A percentile compares a stretch with the other conserved stretches of the same genome.
phyloP scores from a whole-genome alignment of 148 eudicot genomes.

The Silene latifolia region DNA sequence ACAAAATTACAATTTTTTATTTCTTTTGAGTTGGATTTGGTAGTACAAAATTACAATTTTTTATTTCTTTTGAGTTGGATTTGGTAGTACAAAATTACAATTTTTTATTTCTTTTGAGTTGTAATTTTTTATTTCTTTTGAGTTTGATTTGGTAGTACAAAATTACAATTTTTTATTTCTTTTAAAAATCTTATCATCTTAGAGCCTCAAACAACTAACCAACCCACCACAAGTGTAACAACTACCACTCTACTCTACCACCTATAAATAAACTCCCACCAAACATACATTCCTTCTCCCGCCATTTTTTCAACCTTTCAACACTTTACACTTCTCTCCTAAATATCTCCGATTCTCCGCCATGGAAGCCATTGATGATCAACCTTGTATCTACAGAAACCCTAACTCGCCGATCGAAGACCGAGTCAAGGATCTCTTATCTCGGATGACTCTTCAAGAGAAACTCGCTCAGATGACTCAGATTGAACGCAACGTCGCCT shows the following conservation, averaged over 20 bases:
- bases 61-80: no score
- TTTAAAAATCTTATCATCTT: neutral
- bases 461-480: constrained; percentile 95
- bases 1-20: no score
- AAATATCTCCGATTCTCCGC: neutral
- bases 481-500: constrained; percentile 63
- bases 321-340: neutral
- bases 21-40: no score
- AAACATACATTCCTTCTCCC: neutral
- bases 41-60: no score
- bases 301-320: neutral
- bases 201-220: neutral
- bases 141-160: no score
- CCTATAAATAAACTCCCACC: neutral
- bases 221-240: no score
- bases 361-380: constrained; percentile 4
- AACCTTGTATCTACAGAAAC: constrained; percentile 54
- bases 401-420: constrained; percentile 61
- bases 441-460: constrained; percentile 77
- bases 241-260: neutral
- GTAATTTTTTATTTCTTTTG: no score
- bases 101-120: no score
- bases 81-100: no score
- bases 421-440: constrained; percentile 64
- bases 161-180: no score